Evolutionary conservation across 805 yeast genomes (phyloP).

Genomic region (Pichia exigua): DNA sequence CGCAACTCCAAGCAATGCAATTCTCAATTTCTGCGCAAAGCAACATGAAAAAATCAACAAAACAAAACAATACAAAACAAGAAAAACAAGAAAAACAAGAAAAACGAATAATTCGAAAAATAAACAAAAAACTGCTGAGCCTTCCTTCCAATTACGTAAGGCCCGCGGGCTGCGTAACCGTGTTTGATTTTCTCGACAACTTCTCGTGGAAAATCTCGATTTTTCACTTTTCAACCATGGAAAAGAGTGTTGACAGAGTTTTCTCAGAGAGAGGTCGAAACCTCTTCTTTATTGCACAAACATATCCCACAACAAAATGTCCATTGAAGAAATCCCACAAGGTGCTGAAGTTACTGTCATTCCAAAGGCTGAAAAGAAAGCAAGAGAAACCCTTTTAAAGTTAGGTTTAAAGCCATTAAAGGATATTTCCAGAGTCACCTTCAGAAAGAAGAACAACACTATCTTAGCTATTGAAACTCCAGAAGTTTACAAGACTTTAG

Average conservation of each 20-base stretch:
- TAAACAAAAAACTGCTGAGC: background rate
- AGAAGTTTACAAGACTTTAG: constrained; percentile 87
- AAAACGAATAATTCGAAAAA: too few relatives aligned
- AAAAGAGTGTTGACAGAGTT: too few relatives aligned
- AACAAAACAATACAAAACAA: background rate
- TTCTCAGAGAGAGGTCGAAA: too few relatives aligned
- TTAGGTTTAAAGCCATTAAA: constrained; percentile 83
- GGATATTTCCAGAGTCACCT: constrained; percentile 92
- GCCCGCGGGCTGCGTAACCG: background rate
- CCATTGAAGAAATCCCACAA: constrained; percentile 50
- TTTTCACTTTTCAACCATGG: background rate
- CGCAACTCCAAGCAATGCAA: background rate
- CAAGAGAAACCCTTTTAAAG: constrained; percentile 82
- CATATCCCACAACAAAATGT: constrained; percentile 16
- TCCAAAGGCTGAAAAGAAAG: constrained; percentile 91
- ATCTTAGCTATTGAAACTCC: constrained; percentile 88
- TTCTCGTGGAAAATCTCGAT: background rate
- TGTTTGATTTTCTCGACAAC: background rate
- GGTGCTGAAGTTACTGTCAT: constrained; percentile 77
- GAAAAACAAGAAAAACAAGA: too few relatives aligned
- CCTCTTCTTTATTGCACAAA: background rate
- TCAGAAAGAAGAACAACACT: constrained; percentile 87
- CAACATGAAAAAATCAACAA: background rate
- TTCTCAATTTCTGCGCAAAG: too few relatives aligned
- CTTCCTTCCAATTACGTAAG: background rate